phyloP scores from a whole-genome alignment of 1,284 basidiomycete species.

The Wolfiporia cocos region DNA sequence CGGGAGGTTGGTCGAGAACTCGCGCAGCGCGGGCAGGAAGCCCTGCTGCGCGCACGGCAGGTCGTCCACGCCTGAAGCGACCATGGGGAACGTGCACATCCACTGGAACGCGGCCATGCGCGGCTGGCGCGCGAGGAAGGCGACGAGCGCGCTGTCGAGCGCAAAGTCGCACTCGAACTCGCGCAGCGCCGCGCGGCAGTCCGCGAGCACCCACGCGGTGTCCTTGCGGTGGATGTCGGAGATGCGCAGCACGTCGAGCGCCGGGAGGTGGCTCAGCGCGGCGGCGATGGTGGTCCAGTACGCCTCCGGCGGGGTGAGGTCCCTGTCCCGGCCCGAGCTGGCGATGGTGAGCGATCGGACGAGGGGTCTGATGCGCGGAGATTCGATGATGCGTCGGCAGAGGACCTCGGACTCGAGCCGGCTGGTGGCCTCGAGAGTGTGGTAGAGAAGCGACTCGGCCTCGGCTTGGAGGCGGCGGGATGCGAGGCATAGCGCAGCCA shows the following conservation, averaged over 20 bases:
- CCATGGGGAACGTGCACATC: background rate
- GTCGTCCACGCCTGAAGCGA: background rate
- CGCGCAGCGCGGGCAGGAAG: conserved; percentile 1
- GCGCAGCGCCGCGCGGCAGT: background rate
- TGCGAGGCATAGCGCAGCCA: background rate
- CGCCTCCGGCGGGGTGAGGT: no score
- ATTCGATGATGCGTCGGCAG: background rate
- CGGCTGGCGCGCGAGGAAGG: background rate
- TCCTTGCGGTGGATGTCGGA: background rate
- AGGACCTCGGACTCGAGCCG: background rate
- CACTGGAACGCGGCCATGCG: background rate
- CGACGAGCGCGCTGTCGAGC: background rate
- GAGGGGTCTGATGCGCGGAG: background rate
- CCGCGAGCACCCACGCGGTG: conserved; percentile 1
- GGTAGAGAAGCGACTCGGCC: conserved; percentile 4
- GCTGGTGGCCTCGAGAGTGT: background rate
- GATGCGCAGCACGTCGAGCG: background rate
- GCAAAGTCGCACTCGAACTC: conserved; percentile 1
- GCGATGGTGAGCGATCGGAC: no score
- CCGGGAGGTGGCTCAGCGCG: no score
- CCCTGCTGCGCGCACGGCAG: background rate
- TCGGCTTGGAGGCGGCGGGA: conserved; percentile 1
- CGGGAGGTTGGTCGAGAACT: background rate
- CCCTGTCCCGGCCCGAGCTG: no score
- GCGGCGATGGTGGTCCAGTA: no score